Evolutionary conservation across 768 basidiomycete species (phyloP).

Genomic region (Pleurotus ostreatus): DNA sequence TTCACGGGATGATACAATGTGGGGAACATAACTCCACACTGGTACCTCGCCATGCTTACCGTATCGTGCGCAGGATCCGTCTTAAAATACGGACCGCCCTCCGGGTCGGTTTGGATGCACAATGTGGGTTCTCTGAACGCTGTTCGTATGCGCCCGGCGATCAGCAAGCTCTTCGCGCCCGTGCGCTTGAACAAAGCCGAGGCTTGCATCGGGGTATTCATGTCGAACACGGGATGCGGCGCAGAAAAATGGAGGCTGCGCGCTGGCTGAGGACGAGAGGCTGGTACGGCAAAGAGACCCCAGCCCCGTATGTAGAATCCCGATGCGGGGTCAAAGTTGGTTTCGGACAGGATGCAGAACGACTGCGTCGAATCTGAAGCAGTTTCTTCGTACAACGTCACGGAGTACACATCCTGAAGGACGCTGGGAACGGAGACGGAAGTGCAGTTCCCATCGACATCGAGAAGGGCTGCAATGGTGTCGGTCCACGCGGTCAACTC

Average conservation of each 20-base stretch:
- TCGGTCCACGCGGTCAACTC: slow-evolving; percentile 25
- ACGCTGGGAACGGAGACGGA: slow-evolving; percentile 22
- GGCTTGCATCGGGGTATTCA: slow-evolving; percentile 35
- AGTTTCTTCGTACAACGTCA: slow-evolving; percentile 21
- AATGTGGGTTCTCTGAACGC: slow-evolving; percentile 27
- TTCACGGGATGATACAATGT: no score
- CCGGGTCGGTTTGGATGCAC: slow-evolving; percentile 24
- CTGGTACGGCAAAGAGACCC: slow-evolving; percentile 31
- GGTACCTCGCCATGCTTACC: slow-evolving; percentile 18
- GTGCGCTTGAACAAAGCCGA: slow-evolving; percentile 32
- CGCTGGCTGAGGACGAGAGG: slow-evolving; percentile 16
- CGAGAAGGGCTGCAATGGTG: slow-evolving; percentile 22
- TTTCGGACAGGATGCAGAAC: slow-evolving; percentile 30
- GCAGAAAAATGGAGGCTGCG: slow-evolving; percentile 38
- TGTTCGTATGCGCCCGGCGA: slow-evolving; percentile 34
- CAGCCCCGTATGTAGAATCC: slow-evolving; percentile 29
- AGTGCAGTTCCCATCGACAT: slow-evolving; percentile 26
- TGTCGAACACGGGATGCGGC: slow-evolving; percentile 40
- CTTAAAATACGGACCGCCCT: slow-evolving; percentile 27
- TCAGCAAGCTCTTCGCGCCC: slow-evolving; percentile 36
- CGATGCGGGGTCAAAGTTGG: slow-evolving; percentile 5
- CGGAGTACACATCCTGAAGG: slow-evolving; percentile 23
- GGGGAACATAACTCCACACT: neutral
- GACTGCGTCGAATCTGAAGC: slow-evolving; percentile 12
- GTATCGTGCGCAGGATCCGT: slow-evolving; percentile 47